Conservation (phyloP, 768 basidiomycete genomes). For the Heimioporus sp. region DNA sequence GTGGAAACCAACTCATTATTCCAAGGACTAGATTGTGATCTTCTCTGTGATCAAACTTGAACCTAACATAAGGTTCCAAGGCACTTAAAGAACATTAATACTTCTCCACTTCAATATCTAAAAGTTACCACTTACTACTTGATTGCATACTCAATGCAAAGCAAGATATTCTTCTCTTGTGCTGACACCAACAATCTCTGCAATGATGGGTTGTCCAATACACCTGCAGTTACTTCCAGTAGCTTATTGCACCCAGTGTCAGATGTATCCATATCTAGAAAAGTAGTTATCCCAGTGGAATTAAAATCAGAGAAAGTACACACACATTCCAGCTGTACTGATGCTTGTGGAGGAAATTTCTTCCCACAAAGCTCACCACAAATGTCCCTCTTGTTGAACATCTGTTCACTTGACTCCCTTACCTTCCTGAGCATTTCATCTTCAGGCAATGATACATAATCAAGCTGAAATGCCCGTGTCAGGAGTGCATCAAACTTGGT, state of each 20-base stretch:
- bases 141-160: neutral
- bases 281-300: neutral
- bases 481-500: neutral
- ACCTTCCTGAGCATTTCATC: neutral
- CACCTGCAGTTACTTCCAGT: neutral
- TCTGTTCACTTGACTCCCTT: neutral
- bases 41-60: neutral
- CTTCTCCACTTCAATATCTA: neutral
- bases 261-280: neutral
- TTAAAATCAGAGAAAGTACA: neutral
- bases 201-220: neutral
- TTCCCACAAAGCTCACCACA: neutral
- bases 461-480: neutral
- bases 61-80: neutral
- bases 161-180: neutral
- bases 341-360: neutral
- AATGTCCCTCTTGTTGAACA: neutral
- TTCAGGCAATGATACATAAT: neutral
- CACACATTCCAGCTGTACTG: neutral
- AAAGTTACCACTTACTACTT: neutral
- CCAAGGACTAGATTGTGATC: neutral
- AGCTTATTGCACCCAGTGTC: neutral
- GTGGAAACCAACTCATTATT: neutral
- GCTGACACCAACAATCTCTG: neutral
- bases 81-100: neutral